Evolutionary conservation across 768 basidiomycete genomes (phyloP), one percentile per base, ranked within the genome.

Genomic region (Dioszegia hungarica): DNA sequence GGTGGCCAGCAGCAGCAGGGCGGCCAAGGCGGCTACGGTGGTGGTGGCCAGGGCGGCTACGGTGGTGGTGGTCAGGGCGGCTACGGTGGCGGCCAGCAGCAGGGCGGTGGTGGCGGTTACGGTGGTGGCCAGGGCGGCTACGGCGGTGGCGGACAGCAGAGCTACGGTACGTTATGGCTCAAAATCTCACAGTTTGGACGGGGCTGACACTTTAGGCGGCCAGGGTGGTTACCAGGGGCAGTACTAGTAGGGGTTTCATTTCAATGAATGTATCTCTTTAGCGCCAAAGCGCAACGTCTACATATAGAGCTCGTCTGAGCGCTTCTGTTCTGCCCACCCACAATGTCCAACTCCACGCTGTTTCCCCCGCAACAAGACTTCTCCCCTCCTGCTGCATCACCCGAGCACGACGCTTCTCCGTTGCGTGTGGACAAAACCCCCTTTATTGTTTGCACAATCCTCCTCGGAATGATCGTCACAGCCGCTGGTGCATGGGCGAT

Each of bases 41-140:
- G 36, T 34, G 39, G 41, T 45, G 25, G 56, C 45, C 41, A 48
- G 19, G 41, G 41, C 22, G 41, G 41, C 41, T 10, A 59, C 59
- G 70, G 72, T 62, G 72, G 67, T 47, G 67, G 62, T 61, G 20
- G 37, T 37, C n/a, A 48, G 15, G 69, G 65, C 46, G 67, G 68
- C 28, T 63, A 67, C 62, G 67, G 64, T 44, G 60, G 56, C 27
- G 67, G 62, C 60, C 5, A 24, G 19, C 12, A 44, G 15, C 11
- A 25, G 37, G 19, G 47, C 39, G 45, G 41, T 38, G 56, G 46
- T 48, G 47, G 36, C 29, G 39, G 50, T 19, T 31, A 19, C 53
- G 29, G 33, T 15, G 43, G 36, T 28, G 44, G 52, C 27, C 19
- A 43, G 20, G 28, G 41, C 48, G 34, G 59, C 49, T 47, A 48